Percentiles rank a stretch among this genome's conserved stretches.
Conservation (phyloP, 331 rosid species). For the Malus hybrid region DNA sequence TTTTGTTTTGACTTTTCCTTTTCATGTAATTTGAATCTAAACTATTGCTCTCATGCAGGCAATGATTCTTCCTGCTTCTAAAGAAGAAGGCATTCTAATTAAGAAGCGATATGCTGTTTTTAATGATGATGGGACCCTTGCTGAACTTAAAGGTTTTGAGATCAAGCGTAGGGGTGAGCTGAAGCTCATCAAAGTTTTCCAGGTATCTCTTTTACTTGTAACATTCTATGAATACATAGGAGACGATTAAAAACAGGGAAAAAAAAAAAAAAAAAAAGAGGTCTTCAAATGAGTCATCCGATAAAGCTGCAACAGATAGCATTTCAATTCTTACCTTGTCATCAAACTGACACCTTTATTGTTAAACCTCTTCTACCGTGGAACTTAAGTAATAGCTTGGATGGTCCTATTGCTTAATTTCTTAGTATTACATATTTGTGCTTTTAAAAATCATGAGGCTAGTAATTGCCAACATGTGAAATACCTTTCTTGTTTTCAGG, state of each 20-base stretch:
- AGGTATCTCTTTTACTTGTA: conserved; percentile 39
- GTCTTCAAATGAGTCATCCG: neutral
- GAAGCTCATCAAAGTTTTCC: conserved; percentile 98
- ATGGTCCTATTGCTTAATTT: neutral
- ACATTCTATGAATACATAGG: neutral
- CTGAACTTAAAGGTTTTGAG: conserved; percentile 99
- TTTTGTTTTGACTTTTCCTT: neutral
- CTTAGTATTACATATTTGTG: neutral
- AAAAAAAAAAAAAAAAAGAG: neutral
- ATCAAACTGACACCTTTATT: neutral
- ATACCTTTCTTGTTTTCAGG: conserved; percentile 45
- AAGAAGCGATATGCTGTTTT: conserved; percentile 98
- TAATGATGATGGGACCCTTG: conserved; percentile 95
- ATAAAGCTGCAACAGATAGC: neutral
- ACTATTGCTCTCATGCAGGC: conserved; percentile 48
- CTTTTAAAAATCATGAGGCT: neutral
- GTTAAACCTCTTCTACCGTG: neutral
- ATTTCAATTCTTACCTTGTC: neutral
- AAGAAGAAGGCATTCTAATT: conserved; percentile 95
- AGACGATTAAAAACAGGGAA: neutral
- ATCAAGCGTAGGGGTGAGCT: conserved; percentile 99
- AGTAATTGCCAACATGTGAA: neutral
- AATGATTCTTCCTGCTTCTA: conserved; percentile 97
- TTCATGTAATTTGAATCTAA: neutral
- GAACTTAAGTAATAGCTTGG: neutral